Base-by-base conservation (phyloP, 2,329 filamentous ascomycete genomes). In the Aspergillus sojae region DNA sequence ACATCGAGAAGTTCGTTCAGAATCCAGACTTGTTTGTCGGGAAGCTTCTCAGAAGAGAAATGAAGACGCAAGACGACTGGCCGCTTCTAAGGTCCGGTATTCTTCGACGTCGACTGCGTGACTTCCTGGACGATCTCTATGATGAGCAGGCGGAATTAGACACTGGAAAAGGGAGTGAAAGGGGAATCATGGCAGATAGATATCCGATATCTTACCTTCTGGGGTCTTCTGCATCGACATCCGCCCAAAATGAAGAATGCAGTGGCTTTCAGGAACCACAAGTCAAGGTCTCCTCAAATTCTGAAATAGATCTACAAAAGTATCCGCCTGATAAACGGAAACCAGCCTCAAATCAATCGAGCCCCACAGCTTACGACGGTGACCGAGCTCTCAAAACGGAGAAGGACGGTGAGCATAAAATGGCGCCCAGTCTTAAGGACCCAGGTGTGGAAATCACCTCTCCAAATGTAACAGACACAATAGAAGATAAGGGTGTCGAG, bases 1-100 rank as follows among this genome's bases (percentile, higher is more conserved):
- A 98, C 72, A 83, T 96, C 59, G 86, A 93, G 67, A 88, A 91
- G 67, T 97, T 99, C 67, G 84, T 96, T 19, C 83, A 87, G 58
- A 80, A 92, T 63, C 94, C 94, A 0, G 87, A 92, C 66, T 76
- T 74, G 0, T 95, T 96, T 68, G 83, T 91, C 19, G 79, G 80
- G 23, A 89, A 86, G 64, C 80, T 96, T 21, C 80, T 97, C 5
- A 84, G 82, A 30, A 86, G 84, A 46, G 84, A 91, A 68, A 86
- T 93, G 72, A 80, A 87, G 36, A 80, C 84, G 3, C 67, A 81
- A 1, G 75, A 75, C 23, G 84, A 88, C 61, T 89, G 87, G 83
- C 81, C 81, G n/a, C 76, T 80, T 36, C 79, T 87, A 66, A 75
- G 82, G 57, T 81, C 87, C 0, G 83, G 85, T 0, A 74, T 83